Evolutionary conservation across 768 basidiomycete genomes (phyloP), one percentile per base, ranked within the genome.

Genomic region (Tricholoma terreum): DNA sequence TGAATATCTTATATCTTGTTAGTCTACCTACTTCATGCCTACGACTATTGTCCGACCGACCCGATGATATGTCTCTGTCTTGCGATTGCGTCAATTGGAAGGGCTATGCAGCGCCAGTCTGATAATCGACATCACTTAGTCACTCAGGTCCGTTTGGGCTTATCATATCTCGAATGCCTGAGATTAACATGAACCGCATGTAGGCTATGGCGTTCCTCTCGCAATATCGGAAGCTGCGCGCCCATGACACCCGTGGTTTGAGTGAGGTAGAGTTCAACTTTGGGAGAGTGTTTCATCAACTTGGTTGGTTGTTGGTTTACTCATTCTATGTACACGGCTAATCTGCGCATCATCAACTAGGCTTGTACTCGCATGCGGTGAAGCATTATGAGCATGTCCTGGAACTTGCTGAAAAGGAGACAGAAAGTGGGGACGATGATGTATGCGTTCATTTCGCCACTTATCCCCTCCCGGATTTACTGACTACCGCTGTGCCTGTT

Each of bases 231-330:
- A 76, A 77, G n/a, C 65, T 89, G 2, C 79, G 88, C 12, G 76
- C 75, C 42, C 71, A 62, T 1, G 74, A 75, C 49, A 69, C 71
- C 2, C 69, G 75, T 2, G 77, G 75, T 2, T 62, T 80, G 21
- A 81, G 84, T 27, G 95, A 98, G 70, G 87, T 96, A 3, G 92
- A 99, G 57, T 98, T 83, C 69, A 99, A 99, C 70, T 91, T 95
- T 66, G 96, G 89, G 0, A 79, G 96, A 46, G 84, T 86, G 1
- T 98, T 97, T 68, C 96, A 98, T 67, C 90, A 94, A 58, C 77
- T 97, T n/a, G 91, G 94, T 93, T 59, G n/a, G 4, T 52, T 17
- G 17, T 51, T 34, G 15, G 1, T 19, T 38, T 22, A 15, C n/a
- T 10, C 21, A 12, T 24, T 33, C 5, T 51, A 0, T 7, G 42